Conservation (phyloP, 2,329 filamentous ascomycete species). For the Aquanectria penicillioides region DNA sequence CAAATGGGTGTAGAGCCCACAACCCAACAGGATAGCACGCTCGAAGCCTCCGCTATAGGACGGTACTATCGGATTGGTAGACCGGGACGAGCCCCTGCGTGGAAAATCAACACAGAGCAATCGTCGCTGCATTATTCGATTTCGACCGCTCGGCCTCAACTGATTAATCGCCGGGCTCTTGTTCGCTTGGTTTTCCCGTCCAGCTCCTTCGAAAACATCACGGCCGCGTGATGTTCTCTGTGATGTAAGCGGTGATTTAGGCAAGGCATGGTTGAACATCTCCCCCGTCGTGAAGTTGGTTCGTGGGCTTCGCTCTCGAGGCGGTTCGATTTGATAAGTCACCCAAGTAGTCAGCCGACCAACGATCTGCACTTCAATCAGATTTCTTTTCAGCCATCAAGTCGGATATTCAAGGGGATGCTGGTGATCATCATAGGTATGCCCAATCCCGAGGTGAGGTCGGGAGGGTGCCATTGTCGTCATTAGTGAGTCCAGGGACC, state of each 20-base stretch:
- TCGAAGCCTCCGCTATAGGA: no score
- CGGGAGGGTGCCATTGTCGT: constrained; percentile 21
- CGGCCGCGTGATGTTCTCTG: constrained; percentile 6
- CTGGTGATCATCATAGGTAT: constrained; percentile 2
- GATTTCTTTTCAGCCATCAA: constrained; percentile 8
- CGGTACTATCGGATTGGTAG: no score
- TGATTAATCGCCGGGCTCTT: not conserved
- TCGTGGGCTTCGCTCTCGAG: not conserved
- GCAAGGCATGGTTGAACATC: not conserved
- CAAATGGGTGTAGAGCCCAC: no score
- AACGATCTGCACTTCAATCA: constrained; percentile 15
- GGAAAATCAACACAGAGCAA: no score
- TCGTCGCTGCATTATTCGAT: not conserved
- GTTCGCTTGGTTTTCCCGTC: not conserved
- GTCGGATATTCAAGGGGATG: not conserved
- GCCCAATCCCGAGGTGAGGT: constrained; percentile 9
- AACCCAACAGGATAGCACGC: no score
- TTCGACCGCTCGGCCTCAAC: not conserved
- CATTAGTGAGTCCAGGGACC: constrained; percentile 19
- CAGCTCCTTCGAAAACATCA: not conserved
- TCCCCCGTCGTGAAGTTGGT: not conserved
- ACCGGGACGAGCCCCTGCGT: no score
- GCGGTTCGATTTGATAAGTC: constrained; percentile 8
- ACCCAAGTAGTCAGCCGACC: constrained; percentile 26
- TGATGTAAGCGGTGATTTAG: not conserved